A percentile compares a stretch with the other conserved stretches of the same genome.
Conservation (phyloP, 192 early-diverging fungal genomes). For the Linnemannia hyalina region DNA sequence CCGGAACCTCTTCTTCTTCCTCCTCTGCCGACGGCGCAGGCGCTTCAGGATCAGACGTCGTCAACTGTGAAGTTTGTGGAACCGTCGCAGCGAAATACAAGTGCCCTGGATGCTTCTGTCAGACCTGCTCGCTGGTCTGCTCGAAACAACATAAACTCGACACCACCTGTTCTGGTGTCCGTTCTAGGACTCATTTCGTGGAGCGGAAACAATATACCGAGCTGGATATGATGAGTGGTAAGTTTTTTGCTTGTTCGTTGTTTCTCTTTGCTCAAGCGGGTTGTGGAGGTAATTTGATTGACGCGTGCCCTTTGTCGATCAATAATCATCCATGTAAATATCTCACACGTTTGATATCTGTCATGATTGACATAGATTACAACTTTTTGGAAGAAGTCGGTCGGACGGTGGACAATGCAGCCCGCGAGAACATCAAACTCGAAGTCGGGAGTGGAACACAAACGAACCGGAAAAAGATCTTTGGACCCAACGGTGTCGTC, state of each 20-base stretch:
- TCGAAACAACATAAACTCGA: slow-evolving; percentile 74
- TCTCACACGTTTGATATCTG: background rate
- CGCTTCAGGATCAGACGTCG: slow-evolving; percentile 9
- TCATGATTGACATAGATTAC: slow-evolving; percentile 62
- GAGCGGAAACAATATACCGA: slow-evolving; percentile 70
- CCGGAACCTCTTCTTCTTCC: background rate
- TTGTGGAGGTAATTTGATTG: background rate
- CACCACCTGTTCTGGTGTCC: slow-evolving; percentile 71
- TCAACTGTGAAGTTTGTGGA: slow-evolving; percentile 66
- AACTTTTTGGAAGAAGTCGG: slow-evolving; percentile 75
- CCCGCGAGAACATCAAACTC: slow-evolving; percentile 60
- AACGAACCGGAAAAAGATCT: slow-evolving; percentile 28
- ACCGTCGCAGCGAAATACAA: slow-evolving; percentile 68
- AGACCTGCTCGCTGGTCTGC: slow-evolving; percentile 76
- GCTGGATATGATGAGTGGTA: slow-evolving; percentile 79
- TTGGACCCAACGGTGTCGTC: slow-evolving; percentile 23
- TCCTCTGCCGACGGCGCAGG: background rate
- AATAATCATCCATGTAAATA: background rate
- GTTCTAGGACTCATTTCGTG: slow-evolving; percentile 74
- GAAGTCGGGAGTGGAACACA: slow-evolving; percentile 8
- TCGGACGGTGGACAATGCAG: slow-evolving; percentile 63
- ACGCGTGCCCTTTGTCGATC: background rate
- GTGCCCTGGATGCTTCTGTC: slow-evolving; percentile 75
- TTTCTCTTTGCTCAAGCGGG: background rate
- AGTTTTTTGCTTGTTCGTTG: background rate